Conservation (phyloP, 2,329 filamentous ascomycete genomes). For the Daldinia sp. region DNA sequence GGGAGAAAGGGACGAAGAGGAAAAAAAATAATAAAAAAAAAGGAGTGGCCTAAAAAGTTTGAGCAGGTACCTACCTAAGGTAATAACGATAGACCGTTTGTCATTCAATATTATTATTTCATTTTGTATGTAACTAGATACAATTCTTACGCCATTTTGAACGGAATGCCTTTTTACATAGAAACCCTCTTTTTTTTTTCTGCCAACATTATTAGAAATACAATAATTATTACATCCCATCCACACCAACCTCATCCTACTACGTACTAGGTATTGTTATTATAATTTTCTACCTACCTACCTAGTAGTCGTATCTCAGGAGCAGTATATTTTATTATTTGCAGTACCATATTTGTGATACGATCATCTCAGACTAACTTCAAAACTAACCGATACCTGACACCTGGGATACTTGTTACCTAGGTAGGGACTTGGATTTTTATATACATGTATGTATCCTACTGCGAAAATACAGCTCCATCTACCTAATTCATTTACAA, state of each 20-base stretch:
- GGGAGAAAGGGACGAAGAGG: slow-evolving; percentile 18
- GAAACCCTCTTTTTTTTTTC: not conserved
- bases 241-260: not conserved
- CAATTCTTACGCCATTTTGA: not conserved
- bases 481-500: slow-evolving; percentile 1
- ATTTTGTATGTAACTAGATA: not conserved
- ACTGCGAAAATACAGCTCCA: not conserved
- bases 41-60: slow-evolving; percentile 14
- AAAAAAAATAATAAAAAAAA: slow-evolving; percentile 7
- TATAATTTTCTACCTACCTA: not conserved
- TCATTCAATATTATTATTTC: slow-evolving; percentile 8
- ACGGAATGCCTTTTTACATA: not conserved
- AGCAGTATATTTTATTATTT: not conserved
- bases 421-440: not conserved
- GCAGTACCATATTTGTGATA: not conserved
- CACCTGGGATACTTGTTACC: slow-evolving; percentile 7
- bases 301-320: not conserved
- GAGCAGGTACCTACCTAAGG: not conserved
- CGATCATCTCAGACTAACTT: not conserved
- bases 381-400: too few relatives aligned
- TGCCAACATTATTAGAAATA: not conserved
- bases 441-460: slow-evolving; percentile 10
- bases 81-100: slow-evolving; percentile 17
- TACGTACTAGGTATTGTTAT: not conserved
- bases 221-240: too few relatives aligned